Conservation (phyloP, 2,329 filamentous ascomycete species). For the Xylaria digitata region DNA sequence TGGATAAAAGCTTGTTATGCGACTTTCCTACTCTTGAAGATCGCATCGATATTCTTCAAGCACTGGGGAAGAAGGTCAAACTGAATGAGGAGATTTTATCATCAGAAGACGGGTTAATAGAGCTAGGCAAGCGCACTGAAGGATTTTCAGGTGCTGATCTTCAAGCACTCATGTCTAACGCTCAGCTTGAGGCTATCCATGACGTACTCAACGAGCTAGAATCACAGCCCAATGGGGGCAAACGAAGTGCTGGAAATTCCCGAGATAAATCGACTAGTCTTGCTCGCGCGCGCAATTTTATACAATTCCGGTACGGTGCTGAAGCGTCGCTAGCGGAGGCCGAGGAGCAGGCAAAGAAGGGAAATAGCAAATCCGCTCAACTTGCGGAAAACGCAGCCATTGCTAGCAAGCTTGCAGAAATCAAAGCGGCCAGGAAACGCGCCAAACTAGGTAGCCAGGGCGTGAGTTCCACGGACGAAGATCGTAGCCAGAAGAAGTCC, state of each 20-base stretch:
- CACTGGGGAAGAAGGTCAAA: constrained; percentile 83
- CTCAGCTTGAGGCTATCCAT: constrained; percentile 96
- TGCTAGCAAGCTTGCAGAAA: constrained; percentile 80
- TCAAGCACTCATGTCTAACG: constrained; percentile 94
- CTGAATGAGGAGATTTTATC: constrained; percentile 74
- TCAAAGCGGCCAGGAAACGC: constrained; percentile 77
- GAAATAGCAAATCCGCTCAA: constrained; percentile 63
- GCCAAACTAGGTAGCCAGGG: constrained; percentile 63
- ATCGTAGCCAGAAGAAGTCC: constrained; percentile 55
- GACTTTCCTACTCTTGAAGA: constrained; percentile 86
- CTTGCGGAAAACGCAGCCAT: constrained; percentile 84
- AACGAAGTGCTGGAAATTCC: constrained; percentile 53
- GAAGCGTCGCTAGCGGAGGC: constrained; percentile 61
- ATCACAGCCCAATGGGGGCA: constrained; percentile 44
- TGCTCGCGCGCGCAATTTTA: constrained; percentile 66
- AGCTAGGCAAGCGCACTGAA: constrained; percentile 82
- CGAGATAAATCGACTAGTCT: constrained; percentile 48
- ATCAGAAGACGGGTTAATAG: constrained; percentile 67
- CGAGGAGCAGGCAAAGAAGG: constrained; percentile 53
- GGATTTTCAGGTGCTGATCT: constrained; percentile 95
- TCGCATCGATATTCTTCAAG: constrained; percentile 86
- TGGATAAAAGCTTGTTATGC: constrained; percentile 94
- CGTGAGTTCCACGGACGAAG: constrained; percentile 43
- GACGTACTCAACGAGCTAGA: constrained; percentile 79
- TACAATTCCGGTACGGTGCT: constrained; percentile 85